phyloP scores from a whole-genome alignment of 208 protist genomes.

The Leptomonas seymouri region DNA sequence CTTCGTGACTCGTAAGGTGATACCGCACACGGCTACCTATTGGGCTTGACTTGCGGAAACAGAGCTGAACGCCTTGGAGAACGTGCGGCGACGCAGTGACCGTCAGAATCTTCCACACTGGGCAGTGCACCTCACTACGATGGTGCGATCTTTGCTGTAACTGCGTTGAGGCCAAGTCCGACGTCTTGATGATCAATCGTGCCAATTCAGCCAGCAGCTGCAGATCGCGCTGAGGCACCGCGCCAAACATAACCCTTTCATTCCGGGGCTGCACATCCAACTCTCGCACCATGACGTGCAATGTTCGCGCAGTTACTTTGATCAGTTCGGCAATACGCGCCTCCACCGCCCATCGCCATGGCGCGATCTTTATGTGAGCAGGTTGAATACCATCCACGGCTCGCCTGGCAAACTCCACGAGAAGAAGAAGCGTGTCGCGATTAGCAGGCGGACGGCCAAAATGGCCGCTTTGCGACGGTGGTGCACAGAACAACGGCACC shows the following conservation, averaged over 20 bases:
- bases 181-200: constrained; percentile 9
- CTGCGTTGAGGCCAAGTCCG: constrained; percentile 16
- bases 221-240: constrained; percentile 18
- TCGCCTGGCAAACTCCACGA: constrained; percentile 29
- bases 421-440: constrained; percentile 27
- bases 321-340: constrained; percentile 6
- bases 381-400: constrained; percentile 26
- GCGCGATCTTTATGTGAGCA: neutral
- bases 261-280: constrained; percentile 19
- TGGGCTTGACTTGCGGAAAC: constrained; percentile 27
- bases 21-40: constrained; percentile 50
- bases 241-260: constrained; percentile 33
- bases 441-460: neutral
- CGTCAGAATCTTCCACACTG: constrained; percentile 22
- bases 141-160: neutral
- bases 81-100: constrained; percentile 19
- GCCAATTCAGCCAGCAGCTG: constrained; percentile 25
- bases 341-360: constrained; percentile 29
- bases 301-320: constrained; percentile 2
- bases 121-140: neutral
- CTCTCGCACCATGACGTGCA: constrained; percentile 22
- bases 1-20: constrained; percentile 38
- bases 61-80: constrained; percentile 31
- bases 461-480: neutral
- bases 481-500: constrained; percentile 23